Conservation (phyloP, 23 red algal species). For the Gracilaria domingensis region DNA sequence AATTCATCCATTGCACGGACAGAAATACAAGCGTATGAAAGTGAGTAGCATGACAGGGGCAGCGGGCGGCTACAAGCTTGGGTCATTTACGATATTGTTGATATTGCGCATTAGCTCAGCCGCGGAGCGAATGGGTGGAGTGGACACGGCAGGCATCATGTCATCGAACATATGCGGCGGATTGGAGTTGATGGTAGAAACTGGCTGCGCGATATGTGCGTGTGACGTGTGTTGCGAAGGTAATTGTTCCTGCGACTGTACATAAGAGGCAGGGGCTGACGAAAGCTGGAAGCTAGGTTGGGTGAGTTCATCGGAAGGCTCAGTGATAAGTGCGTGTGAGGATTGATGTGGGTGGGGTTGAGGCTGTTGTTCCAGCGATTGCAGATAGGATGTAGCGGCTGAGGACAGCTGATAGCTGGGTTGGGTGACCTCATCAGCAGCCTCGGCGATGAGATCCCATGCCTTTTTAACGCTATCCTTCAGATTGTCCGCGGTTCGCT, state of each 20-base stretch:
- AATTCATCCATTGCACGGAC: background rate
- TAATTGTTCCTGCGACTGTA: background rate
- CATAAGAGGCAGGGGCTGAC: background rate
- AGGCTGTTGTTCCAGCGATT: background rate
- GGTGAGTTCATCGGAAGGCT: constrained; percentile 43
- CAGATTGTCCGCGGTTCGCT: constrained; percentile 56
- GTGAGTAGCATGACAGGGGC: background rate
- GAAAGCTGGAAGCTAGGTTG: constrained; percentile 57
- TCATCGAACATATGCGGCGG: background rate
- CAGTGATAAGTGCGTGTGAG: constrained; percentile 24
- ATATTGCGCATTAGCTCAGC: background rate
- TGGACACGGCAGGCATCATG: constrained; percentile 7
- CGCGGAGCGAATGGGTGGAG: background rate
- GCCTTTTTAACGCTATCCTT: constrained; percentile 49
- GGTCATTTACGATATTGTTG: constrained; percentile 17
- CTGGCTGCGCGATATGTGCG: background rate
- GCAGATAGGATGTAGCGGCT: background rate
- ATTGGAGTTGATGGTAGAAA: too few relatives aligned
- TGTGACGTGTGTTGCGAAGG: background rate
- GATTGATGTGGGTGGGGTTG: background rate
- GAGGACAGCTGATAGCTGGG: constrained; percentile 54
- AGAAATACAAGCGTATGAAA: too few relatives aligned
- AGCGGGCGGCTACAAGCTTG: constrained; percentile 1
- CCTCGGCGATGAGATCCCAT: constrained; percentile 66
- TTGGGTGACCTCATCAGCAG: constrained; percentile 42